phyloP scores from a whole-genome alignment of 345 rosid species.

The Eucalyptus pauciflora region DNA sequence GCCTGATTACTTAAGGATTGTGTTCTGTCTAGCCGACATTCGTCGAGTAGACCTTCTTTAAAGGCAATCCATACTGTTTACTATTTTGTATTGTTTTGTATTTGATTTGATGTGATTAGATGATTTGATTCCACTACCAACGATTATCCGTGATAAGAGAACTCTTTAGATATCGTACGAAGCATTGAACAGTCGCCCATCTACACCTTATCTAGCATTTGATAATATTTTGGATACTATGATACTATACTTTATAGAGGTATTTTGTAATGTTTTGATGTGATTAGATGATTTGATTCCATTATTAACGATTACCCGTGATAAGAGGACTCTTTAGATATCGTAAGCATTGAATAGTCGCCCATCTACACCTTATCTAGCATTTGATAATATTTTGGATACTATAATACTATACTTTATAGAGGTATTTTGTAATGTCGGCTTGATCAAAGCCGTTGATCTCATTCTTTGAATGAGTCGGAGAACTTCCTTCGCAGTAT shows the following conservation, averaged over 20 bases:
- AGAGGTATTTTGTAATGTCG: neutral
- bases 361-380: accelerated
- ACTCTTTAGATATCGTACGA: neutral
- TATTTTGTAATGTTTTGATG: neutral
- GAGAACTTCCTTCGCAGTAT: accelerated
- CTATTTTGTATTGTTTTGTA: accelerated
- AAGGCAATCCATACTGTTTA: neutral
- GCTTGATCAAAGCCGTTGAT: neutral
- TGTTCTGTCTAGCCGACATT: neutral
- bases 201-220: accelerated
- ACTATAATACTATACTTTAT: neutral
- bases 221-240: neutral
- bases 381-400: neutral
- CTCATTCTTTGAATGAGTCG: neutral
- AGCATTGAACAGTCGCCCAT: neutral
- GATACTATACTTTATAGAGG: neutral
- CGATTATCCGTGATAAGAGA: neutral
- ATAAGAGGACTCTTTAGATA: neutral
- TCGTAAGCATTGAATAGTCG: accelerated
- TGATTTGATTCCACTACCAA: neutral
- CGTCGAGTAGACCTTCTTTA: neutral
- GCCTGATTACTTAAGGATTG: accelerated
- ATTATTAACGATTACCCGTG: accelerated
- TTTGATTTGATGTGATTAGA: neutral
- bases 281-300: neutral